Base-by-base conservation (phyloP, 148 eudicot genomes). In the Simmondsia chinensis region DNA sequence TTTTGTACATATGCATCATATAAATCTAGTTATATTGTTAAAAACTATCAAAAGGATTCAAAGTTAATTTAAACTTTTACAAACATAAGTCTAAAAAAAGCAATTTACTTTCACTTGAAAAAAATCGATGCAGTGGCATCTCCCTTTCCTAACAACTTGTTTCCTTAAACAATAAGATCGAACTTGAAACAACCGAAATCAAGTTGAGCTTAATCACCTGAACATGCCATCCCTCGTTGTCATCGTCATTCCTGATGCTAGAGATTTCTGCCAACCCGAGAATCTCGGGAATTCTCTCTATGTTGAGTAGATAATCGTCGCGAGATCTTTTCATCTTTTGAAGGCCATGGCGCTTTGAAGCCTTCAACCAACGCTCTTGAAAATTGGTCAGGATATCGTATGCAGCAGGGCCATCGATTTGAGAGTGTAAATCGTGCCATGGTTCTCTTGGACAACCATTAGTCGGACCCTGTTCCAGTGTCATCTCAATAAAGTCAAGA, bases 341-440 rank as follows among this genome's bases (percentile, higher is more conserved):
- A 22, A 85, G 56, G 24, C 80, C 88, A 10, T 38, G 63, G 30
- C 83, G 79, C 61, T 85, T 91, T 41, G 88, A 61, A 40, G 86
- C 88, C 67, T 72, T 91, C 31, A 61, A 20, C 97, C 97, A 91
- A 9, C 97, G 83, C 54, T 85, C 88, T 62, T 85, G 73, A 39
- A 91, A 91, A 64, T 91, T 91, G 28, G 74, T 46, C 39, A 91
- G 63, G 23, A 91, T 78, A 50, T 91, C 97, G 65, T 82, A 85
- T 39, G 97, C 95, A 33, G 97, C 97, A 0, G 97, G 97, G 13
- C 97, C 97, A 24, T 85, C 97, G 40, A 91, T 85, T 64, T 76
- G 78, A 53, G 73, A 66, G 59, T 91, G 97, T 74, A 91, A 48
- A 62, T 91, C 97, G 66, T 91, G 97, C 97, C 97, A 91, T 61